Evolutionary conservation across 345 rosid genomes (phyloP).

Genomic region (Gossypium turneri): DNA sequence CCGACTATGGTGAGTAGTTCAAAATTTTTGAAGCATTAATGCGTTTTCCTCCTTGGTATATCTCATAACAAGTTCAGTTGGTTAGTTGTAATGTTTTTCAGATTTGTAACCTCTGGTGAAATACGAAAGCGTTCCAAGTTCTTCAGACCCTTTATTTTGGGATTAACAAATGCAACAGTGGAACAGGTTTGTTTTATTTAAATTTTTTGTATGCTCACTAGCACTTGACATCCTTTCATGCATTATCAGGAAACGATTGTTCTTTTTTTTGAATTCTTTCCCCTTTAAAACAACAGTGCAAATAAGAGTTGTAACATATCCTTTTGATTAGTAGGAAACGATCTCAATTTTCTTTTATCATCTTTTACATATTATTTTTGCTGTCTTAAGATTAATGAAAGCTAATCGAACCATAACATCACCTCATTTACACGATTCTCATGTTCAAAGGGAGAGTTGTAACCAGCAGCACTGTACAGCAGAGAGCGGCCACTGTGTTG

Average conservation of each 20-base stretch:
- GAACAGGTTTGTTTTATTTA: constrained; percentile 17
- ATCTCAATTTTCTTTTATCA: not conserved
- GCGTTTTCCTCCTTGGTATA: not conserved
- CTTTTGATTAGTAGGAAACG: not conserved
- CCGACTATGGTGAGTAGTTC: constrained; percentile 74
- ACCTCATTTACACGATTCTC: constrained; percentile 27
- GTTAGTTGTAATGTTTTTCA: constrained; percentile 98
- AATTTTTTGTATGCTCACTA: not conserved
- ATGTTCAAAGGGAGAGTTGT: constrained; percentile 22
- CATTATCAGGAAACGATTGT: not conserved
- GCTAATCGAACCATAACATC: constrained; percentile 17
- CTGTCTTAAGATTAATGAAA: not conserved
- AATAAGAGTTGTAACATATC: not conserved
- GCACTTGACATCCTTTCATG: not conserved
- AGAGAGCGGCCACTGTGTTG: not conserved
- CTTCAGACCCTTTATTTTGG: constrained; percentile 85
- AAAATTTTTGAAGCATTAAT: constrained; percentile 11
- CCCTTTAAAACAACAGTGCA: not conserved
- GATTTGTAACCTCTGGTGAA: constrained; percentile 95
- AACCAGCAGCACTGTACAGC: constrained; percentile 23
- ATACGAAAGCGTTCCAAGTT: constrained; percentile 79
- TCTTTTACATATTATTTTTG: not conserved
- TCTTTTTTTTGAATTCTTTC: not conserved
- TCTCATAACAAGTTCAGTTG: constrained; percentile 43
- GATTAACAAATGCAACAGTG: constrained; percentile 22